Percentiles rank a stretch among this genome's conserved stretches.
Evolutionary conservation across 805 yeast species (phyloP).

Genomic region (Candida coleopterorum): DNA sequence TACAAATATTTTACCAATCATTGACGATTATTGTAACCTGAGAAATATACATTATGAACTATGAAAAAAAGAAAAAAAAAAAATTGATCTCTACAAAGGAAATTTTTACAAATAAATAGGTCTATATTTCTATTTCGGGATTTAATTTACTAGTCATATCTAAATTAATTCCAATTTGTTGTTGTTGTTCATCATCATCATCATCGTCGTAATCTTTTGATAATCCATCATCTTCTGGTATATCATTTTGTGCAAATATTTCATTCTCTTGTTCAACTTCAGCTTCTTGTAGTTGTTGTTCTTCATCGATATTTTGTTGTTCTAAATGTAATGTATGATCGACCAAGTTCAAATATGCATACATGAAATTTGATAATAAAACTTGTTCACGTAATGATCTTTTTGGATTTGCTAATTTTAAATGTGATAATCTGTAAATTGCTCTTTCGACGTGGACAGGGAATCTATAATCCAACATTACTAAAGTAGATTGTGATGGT

Average conservation of each 20-base stretch:
- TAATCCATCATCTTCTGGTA: conserved; percentile 4
- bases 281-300: conserved; percentile 6
- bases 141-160: too few species aligned
- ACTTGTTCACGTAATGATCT: conserved; percentile 91
- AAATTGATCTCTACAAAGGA: too few species aligned
- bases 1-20: background rate
- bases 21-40: background rate
- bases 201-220: conserved; percentile 4
- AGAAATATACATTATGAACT: background rate
- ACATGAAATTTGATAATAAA: conserved; percentile 91
- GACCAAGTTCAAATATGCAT: conserved; percentile 89
- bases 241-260: conserved; percentile 4
- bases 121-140: too few species aligned
- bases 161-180: too few species aligned
- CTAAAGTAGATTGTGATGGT: conserved; percentile 66
- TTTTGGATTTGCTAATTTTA: conserved; percentile 91
- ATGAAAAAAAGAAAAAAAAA: background rate
- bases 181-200: background rate
- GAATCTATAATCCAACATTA: conserved; percentile 80
- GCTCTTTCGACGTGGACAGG: conserved; percentile 97
- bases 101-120: too few species aligned
- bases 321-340: conserved; percentile 79
- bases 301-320: conserved; percentile 40
- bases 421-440: conserved; percentile 84
- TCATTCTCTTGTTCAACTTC: conserved; percentile 8